Evolutionary conservation across 2,329 filamentous ascomycete species (phyloP).

Genomic region (Diaporthe helianthi): DNA sequence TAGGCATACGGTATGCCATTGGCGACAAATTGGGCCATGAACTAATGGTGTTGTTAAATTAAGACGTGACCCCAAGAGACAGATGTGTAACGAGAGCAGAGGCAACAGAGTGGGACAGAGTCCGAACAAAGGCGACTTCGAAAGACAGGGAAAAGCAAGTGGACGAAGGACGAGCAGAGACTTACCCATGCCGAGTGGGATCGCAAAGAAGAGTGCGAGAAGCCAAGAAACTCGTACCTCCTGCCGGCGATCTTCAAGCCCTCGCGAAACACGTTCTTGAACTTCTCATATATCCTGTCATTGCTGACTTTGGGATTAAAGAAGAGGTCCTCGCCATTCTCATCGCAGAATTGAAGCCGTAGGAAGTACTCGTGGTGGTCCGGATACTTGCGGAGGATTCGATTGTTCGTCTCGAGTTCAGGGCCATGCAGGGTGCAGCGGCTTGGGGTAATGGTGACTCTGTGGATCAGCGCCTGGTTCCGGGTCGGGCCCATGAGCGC

Average conservation of each 20-base stretch:
- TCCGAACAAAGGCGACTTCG: too few relatives aligned
- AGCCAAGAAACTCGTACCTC: slow-evolving; percentile 73
- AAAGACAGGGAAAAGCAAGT: background rate
- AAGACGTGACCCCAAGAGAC: too few relatives aligned
- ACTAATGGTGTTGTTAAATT: slow-evolving; percentile 45
- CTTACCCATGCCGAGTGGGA: slow-evolving; percentile 68
- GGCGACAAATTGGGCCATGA: slow-evolving; percentile 55
- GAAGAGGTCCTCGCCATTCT: slow-evolving; percentile 70
- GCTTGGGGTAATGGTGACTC: slow-evolving; percentile 66
- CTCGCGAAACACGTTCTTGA: slow-evolving; percentile 62
- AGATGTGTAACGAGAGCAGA: rapidly evolving
- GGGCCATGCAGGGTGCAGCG: slow-evolving; percentile 65
- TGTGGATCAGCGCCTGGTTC: slow-evolving; percentile 60
- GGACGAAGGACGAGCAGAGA: rapidly evolving
- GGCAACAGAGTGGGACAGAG: background rate
- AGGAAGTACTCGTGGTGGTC: slow-evolving; percentile 68
- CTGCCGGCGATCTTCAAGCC: slow-evolving; percentile 71
- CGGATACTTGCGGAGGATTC: slow-evolving; percentile 72
- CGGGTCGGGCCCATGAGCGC: slow-evolving; percentile 40
- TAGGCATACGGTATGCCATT: slow-evolving; percentile 45
- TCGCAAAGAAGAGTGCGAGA: slow-evolving; percentile 79
- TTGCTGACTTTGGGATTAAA: slow-evolving; percentile 61
- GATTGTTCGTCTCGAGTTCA: slow-evolving; percentile 72
- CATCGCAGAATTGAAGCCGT: slow-evolving; percentile 76
- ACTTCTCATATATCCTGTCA: slow-evolving; percentile 63